phyloP scores from a whole-genome alignment of 345 rosid genomes.

The Rubroshorea leprosula region DNA sequence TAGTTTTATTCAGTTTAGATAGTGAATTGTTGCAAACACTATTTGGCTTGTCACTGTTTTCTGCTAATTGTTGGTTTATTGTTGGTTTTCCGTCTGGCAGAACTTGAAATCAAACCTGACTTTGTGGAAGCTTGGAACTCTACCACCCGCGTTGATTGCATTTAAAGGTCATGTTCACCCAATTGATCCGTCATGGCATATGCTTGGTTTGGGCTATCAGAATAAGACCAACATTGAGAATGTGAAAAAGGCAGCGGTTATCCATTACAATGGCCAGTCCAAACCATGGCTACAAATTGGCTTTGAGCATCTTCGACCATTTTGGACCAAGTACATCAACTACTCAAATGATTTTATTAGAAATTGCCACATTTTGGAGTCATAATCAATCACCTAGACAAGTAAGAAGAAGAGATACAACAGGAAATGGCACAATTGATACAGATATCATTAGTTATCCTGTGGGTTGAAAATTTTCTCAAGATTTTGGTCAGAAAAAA shows the following conservation, averaged over 20 bases:
- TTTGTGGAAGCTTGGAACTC: slow-evolving; percentile 97
- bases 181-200: slow-evolving; percentile 88
- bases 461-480: slow-evolving; percentile 13
- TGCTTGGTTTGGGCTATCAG: slow-evolving; percentile 98
- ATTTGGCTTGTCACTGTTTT: slow-evolving; percentile 2
- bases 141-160: slow-evolving; percentile 97
- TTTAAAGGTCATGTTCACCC: slow-evolving; percentile 82
- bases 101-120: slow-evolving; percentile 84
- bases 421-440: slow-evolving; percentile 22
- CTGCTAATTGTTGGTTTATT: slow-evolving; percentile 17
- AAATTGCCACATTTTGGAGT: slow-evolving; percentile 90
- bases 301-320: slow-evolving; percentile 94
- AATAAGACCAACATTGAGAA: slow-evolving; percentile 55
- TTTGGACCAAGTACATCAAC: slow-evolving; percentile 89
- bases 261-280: slow-evolving; percentile 94
- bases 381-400: slow-evolving; percentile 35
- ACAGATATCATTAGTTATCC: slow-evolving; percentile 18
- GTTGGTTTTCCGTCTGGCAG: slow-evolving; percentile 33
- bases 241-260: slow-evolving; percentile 79
- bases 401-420: slow-evolving; percentile 28
- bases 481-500: too few relatives aligned
- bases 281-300: slow-evolving; percentile 98
- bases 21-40: slow-evolving; percentile 8
- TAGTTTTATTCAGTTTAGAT: neutral
- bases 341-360: slow-evolving; percentile 86